Evolutionary conservation across 169 alveolate genomes (phyloP), one percentile per base, ranked within the genome.

Genomic region (Eimeria nieschulzi): DNA sequence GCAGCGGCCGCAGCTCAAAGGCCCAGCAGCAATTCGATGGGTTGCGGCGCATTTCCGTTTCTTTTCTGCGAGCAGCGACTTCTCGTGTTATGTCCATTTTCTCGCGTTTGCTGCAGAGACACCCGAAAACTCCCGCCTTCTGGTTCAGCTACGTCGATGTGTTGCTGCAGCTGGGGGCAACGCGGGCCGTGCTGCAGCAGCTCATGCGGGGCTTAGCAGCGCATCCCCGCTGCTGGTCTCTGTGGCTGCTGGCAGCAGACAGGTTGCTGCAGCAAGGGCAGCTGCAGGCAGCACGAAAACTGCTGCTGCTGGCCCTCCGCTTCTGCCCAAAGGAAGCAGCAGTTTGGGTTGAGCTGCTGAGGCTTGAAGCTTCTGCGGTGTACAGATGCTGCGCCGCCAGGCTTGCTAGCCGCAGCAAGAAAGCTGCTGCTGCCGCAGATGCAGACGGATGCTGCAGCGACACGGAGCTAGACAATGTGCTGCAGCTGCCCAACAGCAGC

Each of bases 131-230:
- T 9, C 39, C 46, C 9, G 33, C 72, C n/a, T 61, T 84, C 23
- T 84, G 83, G 82, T 64, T 21, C 59, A 12, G 64, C 51, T 84
- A 21, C 82, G n/a, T 39, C 9, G 91, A 84, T 51, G 17, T 84
- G 66, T 83, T 84, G 72, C 83, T 84, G 59, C 91, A 84, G 91
- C 70, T 84, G 10, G 91, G 91, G 26, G 83, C 83, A 51, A 54
- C 80, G 13, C 63, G 82, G 7, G 70, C 26, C 23, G 83, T 84
- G 54, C 83, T 64, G 83, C 26, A 53, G 83, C 72, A 64, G 23
- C 70, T 84, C 23, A 23, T 84, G 83, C 64, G 56, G 23, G 91
- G 72, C 39, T 10, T 84, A 3, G 66, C 71, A 12, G 23, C 46
- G 55, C 64, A 51, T 25, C 91, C 91, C n/a, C n/a, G 83, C 19